These are phyloP conservation scores for Scytalidium sp. DNA, from an alignment of 2,329 filamentous ascomycete genomes.

Conservation along the genomic window DNA sequence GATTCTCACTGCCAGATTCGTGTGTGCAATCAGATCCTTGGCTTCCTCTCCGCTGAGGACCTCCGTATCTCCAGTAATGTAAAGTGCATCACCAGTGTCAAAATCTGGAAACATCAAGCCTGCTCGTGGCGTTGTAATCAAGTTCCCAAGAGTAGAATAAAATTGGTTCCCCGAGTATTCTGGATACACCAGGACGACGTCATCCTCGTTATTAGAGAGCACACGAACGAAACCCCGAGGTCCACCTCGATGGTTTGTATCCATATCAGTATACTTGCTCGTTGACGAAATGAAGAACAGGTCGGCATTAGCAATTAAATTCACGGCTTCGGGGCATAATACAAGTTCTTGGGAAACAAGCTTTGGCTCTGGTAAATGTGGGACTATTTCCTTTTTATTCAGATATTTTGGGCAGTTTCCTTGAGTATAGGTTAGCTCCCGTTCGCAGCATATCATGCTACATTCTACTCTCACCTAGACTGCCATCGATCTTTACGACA, in stretches of 20 bases:
- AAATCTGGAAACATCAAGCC: conserved; percentile 75
- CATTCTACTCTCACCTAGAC: conserved; percentile 54
- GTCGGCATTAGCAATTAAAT: conserved; percentile 63
- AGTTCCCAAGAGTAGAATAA: conserved; percentile 81
- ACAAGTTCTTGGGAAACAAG: conserved; percentile 43
- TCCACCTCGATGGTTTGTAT: conserved; percentile 80
- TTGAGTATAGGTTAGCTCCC: conserved; percentile 12
- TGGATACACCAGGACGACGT: conserved; percentile 61
- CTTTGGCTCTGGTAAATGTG: conserved; percentile 50
- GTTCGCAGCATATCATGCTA: not conserved
- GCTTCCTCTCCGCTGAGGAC: conserved; percentile 66
- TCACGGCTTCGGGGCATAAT: conserved; percentile 22
- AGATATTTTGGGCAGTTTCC: conserved; percentile 88
- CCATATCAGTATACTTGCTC: conserved; percentile 64
- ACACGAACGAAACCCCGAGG: conserved; percentile 71
- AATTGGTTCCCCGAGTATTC: conserved; percentile 81
- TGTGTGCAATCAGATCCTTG: conserved; percentile 58
- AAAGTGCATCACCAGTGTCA: conserved; percentile 68
- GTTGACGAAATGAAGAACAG: conserved; percentile 75
- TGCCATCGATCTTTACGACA: conserved; percentile 67
- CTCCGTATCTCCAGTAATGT: conserved; percentile 64
- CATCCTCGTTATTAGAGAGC: conserved; percentile 49
- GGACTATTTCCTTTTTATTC: conserved; percentile 65
- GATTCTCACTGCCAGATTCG: conserved; percentile 71
- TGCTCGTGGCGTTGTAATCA: conserved; percentile 61